These are phyloP conservation scores for Sarocladium kiliense DNA, from an alignment of 2,329 filamentous ascomycete species.

Conservation along the genomic window DNA sequence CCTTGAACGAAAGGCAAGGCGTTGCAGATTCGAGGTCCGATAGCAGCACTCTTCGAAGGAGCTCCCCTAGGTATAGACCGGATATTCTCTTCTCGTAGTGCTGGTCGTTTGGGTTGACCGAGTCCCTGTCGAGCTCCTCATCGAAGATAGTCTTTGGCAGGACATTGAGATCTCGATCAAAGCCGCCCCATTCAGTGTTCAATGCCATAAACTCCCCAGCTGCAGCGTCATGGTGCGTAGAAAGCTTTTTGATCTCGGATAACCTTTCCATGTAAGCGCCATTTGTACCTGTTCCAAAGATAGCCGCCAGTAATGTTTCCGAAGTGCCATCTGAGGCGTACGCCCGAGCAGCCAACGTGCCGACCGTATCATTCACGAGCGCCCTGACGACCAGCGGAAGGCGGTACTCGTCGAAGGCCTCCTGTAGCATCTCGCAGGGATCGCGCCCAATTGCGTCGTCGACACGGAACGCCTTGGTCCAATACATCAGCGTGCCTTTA, in stretches of 20 bases:
- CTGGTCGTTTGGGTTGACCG: slow-evolving; percentile 69
- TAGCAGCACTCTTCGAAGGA: slow-evolving; percentile 61
- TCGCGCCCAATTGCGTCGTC: slow-evolving; percentile 70
- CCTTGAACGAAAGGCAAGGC: slow-evolving; percentile 11
- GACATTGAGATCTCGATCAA: slow-evolving; percentile 65
- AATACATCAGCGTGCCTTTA: slow-evolving; percentile 66
- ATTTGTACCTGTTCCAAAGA: slow-evolving; percentile 79
- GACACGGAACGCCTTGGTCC: slow-evolving; percentile 80
- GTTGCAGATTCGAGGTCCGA: slow-evolving; percentile 21
- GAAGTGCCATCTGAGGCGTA: slow-evolving; percentile 70
- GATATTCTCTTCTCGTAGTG: slow-evolving; percentile 83
- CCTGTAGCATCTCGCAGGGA: slow-evolving; percentile 66
- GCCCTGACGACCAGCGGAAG: slow-evolving; percentile 69
- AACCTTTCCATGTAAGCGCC: slow-evolving; percentile 75
- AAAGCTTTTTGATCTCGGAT: slow-evolving; percentile 55
- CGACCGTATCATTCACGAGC: slow-evolving; percentile 75
- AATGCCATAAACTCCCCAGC: slow-evolving; percentile 59
- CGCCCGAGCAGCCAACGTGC: slow-evolving; percentile 72
- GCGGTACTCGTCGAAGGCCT: slow-evolving; percentile 62
- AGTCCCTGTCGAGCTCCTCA: slow-evolving; percentile 57
- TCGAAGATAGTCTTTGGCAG: slow-evolving; percentile 70
- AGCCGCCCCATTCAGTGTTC: slow-evolving; percentile 79
- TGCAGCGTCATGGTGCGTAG: slow-evolving; percentile 19
- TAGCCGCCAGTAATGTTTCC: slow-evolving; percentile 66
- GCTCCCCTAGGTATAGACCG: slow-evolving; percentile 76